Conservation (phyloP, 768 basidiomycete genomes). For the Lyophyllum semitale region DNA sequence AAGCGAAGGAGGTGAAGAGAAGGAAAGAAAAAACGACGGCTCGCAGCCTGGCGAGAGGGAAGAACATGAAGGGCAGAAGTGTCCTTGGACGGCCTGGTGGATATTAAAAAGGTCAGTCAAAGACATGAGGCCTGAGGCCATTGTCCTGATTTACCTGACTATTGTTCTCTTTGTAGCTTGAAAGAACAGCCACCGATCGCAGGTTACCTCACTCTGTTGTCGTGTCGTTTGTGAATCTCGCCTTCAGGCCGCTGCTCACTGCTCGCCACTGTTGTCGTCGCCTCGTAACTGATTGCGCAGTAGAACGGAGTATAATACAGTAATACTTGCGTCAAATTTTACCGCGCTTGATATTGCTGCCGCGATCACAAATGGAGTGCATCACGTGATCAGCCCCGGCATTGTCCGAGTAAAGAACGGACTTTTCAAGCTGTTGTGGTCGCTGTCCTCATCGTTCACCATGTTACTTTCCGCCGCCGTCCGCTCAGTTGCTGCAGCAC, state of each 20-base stretch:
- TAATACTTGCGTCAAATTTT: not conserved
- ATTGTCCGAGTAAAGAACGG: constrained; percentile 14
- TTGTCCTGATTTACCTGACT: constrained; percentile 14
- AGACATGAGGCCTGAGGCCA: constrained; percentile 14
- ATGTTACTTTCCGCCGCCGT: constrained; percentile 61
- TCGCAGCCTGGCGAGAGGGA: constrained; percentile 79
- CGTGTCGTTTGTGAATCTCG: not conserved
- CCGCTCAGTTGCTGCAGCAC: constrained; percentile 49
- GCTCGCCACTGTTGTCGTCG: not conserved
- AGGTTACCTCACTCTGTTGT: not conserved
- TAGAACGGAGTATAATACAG: no score
- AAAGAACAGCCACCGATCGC: not conserved
- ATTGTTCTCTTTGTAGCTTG: constrained; percentile 14
- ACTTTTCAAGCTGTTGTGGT: constrained; percentile 22
- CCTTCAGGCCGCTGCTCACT: not conserved
- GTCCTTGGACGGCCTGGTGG: constrained; percentile 7
- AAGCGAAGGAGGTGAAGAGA: constrained; percentile 36
- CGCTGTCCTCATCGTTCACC: constrained; percentile 24
- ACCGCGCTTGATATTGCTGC: not conserved
- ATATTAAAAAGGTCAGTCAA: constrained; percentile 1
- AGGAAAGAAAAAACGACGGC: constrained; percentile 43
- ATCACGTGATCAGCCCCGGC: constrained; percentile 19
- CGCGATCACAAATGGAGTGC: not conserved
- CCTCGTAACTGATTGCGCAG: not conserved
- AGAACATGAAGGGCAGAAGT: constrained; percentile 53